Evolutionary conservation across 1,284 basidiomycete genomes (phyloP), one percentile per base, ranked within the genome.

Genomic region (Phenoliferia sp.): DNA sequence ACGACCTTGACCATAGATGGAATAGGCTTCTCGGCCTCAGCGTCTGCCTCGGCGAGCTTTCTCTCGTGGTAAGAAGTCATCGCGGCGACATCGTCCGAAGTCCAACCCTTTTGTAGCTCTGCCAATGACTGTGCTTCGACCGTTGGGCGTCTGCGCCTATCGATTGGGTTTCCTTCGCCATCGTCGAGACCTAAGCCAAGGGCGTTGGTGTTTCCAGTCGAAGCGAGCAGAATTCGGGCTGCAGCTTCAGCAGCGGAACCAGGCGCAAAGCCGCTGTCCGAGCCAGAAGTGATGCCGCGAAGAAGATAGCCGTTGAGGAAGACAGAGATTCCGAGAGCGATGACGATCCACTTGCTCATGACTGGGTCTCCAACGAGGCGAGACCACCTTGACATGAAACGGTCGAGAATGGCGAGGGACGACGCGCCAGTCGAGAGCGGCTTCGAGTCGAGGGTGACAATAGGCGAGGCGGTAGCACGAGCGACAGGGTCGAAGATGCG

Each of bases 371-470:
- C 93, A 63, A 97, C 93, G 70, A 98, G 86, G n/a, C 84, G 83
- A 10, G 92, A 92, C 95, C 94, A 98, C n/a, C 87, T 85, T 50
- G 86, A 87, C 89, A 97, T 92, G 82, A 96, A 93, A 69, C 86
- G 84, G 72, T 96, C 93, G 69, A 96, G 66, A 55, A 36, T 60
- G 19, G 67, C 72, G 61, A 73, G 68, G 2, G 69, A 71, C 9
- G 58, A 72, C 22, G 77, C 68, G 1, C 69, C 70, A 26, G 78
- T 67, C 17, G 73, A 69, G 32, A 71, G 58, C 9, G 69, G 71
- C 15, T 72, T 66, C 32, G 62, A 39, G 54, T 29, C 52, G 52
- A 26, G 61, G 54, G 26, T 69, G 59, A 6, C 64, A 69, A 60
- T 77, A 63, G 61, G 66, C 33, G 31, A 72, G 69, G 59, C 66